phyloP scores from a whole-genome alignment of 495 filamentous ascomycete genomes.

The Aspergillus ostianus region DNA sequence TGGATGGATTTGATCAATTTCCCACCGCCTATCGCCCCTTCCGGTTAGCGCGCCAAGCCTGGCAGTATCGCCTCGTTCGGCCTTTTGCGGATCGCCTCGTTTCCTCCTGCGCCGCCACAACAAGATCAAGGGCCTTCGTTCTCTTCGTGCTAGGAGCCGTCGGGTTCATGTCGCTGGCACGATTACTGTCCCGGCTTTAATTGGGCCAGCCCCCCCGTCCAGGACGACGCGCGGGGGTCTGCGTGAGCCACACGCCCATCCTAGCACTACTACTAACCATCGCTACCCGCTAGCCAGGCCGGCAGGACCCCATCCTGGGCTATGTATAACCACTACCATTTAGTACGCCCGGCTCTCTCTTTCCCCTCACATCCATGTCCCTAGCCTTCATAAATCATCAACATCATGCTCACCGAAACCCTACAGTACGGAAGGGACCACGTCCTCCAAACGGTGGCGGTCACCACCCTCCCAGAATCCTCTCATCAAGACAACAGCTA shows the following conservation, averaged over 20 bases:
- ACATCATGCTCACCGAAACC: conserved; percentile 22
- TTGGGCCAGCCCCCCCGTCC: too few relatives aligned
- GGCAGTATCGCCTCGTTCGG: conserved; percentile 1
- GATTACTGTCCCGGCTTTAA: too few relatives aligned
- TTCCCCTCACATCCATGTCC: not conserved
- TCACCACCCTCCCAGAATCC: conserved; percentile 23
- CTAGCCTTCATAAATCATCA: not conserved
- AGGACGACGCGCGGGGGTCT: too few relatives aligned
- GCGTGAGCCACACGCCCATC: not conserved
- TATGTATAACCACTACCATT: not conserved
- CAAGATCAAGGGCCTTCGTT: too few relatives aligned
- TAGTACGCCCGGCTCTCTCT: not conserved
- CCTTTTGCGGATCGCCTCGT: not conserved
- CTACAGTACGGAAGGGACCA: conserved; percentile 31
- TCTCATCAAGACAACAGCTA: conserved; percentile 27
- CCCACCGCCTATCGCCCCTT: conserved; percentile 27
- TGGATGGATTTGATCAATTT: conserved; percentile 40
- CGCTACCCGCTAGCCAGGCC: not conserved
- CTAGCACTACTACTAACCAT: not conserved
- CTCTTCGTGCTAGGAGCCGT: too few relatives aligned
- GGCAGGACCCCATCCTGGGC: not conserved
- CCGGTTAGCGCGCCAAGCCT: conserved; percentile 31
- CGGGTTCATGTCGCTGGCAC: not conserved
- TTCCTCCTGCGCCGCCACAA: too few relatives aligned
- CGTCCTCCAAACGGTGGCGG: conserved; percentile 32